Conservation (phyloP, 257 asterid genomes). For the Galeopsis tetrahit region DNA sequence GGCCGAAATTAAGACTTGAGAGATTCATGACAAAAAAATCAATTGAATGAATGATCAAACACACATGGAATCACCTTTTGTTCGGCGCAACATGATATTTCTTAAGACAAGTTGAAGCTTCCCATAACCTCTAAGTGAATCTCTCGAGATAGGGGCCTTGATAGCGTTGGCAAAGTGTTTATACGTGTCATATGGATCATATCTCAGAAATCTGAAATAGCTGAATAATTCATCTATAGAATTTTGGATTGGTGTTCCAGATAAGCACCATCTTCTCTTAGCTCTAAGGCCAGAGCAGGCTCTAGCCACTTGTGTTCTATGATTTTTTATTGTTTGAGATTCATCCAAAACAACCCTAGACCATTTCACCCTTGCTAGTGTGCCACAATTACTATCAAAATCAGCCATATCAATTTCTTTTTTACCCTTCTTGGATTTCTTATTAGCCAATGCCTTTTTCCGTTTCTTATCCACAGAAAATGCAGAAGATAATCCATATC, state of each 20-base stretch:
- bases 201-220: conserved; percentile 94
- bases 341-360: conserved; percentile 94
- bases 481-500: conserved; percentile 74
- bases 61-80: conserved; percentile 68
- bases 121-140: conserved; percentile 72
- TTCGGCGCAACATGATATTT: conserved; percentile 94
- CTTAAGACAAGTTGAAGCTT: conserved; percentile 86
- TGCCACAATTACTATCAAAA: conserved; percentile 74
- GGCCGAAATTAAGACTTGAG: not conserved
- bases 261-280: conserved; percentile 96
- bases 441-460: conserved; percentile 57
- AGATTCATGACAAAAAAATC: conserved; percentile 5
- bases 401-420: conserved; percentile 56
- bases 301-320: conserved; percentile 96
- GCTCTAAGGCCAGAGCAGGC: conserved; percentile 99
- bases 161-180: conserved; percentile 67
- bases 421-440: conserved; percentile 74
- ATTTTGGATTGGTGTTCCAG: conserved; percentile 99
- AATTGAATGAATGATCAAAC: not conserved
- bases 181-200: conserved; percentile 85
- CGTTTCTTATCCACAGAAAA: conserved; percentile 62
- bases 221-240: conserved; percentile 92
- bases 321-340: conserved; percentile 95
- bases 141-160: conserved; percentile 71
- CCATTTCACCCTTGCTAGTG: conserved; percentile 92